Evolutionary conservation across 257 asterid genomes (phyloP).

Genomic region (Ilex aquifolium): DNA sequence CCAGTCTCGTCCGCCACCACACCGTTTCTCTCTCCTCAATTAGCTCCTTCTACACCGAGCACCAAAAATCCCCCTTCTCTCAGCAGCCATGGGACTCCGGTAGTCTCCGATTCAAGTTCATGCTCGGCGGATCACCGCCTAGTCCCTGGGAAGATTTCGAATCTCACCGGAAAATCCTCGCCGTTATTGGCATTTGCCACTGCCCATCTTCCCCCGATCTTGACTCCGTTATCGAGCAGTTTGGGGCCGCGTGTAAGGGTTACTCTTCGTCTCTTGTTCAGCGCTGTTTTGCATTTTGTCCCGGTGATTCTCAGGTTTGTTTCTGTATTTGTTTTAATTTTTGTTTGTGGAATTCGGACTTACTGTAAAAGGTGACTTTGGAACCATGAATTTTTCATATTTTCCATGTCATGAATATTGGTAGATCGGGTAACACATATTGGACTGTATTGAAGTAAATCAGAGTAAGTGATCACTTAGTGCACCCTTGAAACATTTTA

Average conservation of each 20-base stretch:
- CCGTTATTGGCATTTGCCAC: conserved; percentile 80
- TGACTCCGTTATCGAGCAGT: conserved; percentile 49
- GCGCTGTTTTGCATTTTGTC: conserved; percentile 90
- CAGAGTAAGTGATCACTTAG: too few relatives aligned
- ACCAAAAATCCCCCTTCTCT: conserved; percentile 89
- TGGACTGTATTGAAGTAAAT: too few relatives aligned
- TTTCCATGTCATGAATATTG: too few relatives aligned
- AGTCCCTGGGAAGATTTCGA: conserved; percentile 99
- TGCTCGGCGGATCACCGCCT: conserved; percentile 86
- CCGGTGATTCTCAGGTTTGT: conserved; percentile 83
- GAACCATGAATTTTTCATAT: too few relatives aligned
- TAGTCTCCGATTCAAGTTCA: conserved; percentile 76
- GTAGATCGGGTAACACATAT: too few relatives aligned
- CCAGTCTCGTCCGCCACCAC: conserved; percentile 79
- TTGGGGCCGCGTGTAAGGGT: conserved; percentile 50
- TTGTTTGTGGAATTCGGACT: not conserved
- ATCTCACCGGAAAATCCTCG: conserved; percentile 80
- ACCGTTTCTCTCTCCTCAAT: conserved; percentile 75
- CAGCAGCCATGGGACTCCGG: conserved; percentile 95
- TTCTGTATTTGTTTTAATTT: not conserved
- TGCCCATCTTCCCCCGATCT: conserved; percentile 94
- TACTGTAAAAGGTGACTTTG: not conserved
- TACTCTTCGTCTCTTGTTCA: conserved; percentile 85
- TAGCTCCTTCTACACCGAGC: conserved; percentile 97
- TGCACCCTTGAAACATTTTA: too few relatives aligned